Conservation (phyloP, 2,329 filamentous ascomycete genomes). For the Sclerotinia nivalis region DNA sequence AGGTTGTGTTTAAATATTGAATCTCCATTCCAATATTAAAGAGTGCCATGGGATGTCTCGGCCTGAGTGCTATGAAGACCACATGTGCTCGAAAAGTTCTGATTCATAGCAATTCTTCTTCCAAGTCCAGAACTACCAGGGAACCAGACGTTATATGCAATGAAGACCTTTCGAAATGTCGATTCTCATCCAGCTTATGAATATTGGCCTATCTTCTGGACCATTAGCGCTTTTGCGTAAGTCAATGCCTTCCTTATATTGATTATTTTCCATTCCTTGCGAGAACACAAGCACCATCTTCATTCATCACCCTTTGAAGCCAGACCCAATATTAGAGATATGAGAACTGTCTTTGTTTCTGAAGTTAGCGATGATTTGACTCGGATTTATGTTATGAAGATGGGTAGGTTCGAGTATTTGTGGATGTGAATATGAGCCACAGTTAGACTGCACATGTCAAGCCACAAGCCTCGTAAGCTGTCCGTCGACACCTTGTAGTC, state of each 20-base stretch:
- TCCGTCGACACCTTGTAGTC: too few species aligned
- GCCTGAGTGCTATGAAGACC: too few species aligned
- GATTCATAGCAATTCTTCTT: not conserved
- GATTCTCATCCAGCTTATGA: not conserved
- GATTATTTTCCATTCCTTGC: not conserved
- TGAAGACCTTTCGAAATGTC: not conserved
- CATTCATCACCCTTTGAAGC: too few species aligned
- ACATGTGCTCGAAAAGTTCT: not conserved
- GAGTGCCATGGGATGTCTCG: not conserved
- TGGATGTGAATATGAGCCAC: too few species aligned
- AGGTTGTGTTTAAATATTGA: not conserved
- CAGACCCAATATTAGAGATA: too few species aligned
- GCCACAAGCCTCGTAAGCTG: too few species aligned
- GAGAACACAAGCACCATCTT: not conserved
- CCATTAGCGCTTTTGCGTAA: too few species aligned
- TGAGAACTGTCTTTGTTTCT: too few species aligned
- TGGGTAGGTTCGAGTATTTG: too few species aligned
- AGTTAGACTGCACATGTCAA: too few species aligned
- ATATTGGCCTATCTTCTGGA: not conserved
- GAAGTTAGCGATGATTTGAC: too few species aligned
- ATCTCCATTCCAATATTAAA: not conserved
- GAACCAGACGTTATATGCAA: not conserved
- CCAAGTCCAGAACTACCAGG: not conserved
- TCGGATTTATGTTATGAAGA: too few species aligned
- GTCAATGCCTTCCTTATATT: not conserved